phyloP scores from a whole-genome alignment of 495 filamentous ascomycete species.

The Aspergillus funiculosus region DNA sequence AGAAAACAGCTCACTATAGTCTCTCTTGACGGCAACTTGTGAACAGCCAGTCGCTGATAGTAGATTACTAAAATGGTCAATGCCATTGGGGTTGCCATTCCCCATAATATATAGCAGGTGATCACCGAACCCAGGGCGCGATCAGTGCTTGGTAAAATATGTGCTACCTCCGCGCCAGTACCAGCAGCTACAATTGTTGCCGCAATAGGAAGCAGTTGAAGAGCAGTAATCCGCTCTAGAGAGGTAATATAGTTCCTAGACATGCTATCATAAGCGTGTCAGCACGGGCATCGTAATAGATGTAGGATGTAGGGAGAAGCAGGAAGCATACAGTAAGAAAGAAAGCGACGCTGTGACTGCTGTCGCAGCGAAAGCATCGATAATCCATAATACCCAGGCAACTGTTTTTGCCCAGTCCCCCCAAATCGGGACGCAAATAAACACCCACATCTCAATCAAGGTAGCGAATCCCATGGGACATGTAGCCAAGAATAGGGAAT shows the following conservation, averaged over 20 bases:
- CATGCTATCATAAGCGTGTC: slow-evolving; percentile 17
- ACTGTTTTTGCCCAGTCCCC: slow-evolving; percentile 29
- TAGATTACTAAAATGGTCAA: slow-evolving; percentile 41
- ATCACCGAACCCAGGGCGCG: slow-evolving; percentile 38
- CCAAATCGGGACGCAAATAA: slow-evolving; percentile 42
- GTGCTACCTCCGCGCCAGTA: slow-evolving; percentile 36
- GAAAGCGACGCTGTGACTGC: slow-evolving; percentile 37
- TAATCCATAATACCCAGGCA: slow-evolving; percentile 44
- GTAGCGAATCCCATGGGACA: slow-evolving; percentile 48
- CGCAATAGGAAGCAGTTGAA: slow-evolving; percentile 44
- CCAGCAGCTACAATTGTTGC: slow-evolving; percentile 43
- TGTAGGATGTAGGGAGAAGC: not conserved
- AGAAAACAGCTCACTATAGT: slow-evolving; percentile 44
- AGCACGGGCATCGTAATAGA: not conserved
- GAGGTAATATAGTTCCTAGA: slow-evolving; percentile 36
- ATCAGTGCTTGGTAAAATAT: slow-evolving; percentile 20
- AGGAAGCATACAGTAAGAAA: slow-evolving; percentile 33
- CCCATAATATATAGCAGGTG: slow-evolving; percentile 42
- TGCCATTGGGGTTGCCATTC: slow-evolving; percentile 41
- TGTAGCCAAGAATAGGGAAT: slow-evolving; percentile 44
- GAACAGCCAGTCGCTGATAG: slow-evolving; percentile 41
- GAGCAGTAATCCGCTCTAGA: slow-evolving; percentile 40
- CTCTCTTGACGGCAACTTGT: slow-evolving; percentile 42
- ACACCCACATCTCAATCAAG: slow-evolving; percentile 44
- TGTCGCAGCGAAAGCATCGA: slow-evolving; percentile 37